phyloP scores from a whole-genome alignment of 345 rosid genomes.

The Gossypium australe region DNA sequence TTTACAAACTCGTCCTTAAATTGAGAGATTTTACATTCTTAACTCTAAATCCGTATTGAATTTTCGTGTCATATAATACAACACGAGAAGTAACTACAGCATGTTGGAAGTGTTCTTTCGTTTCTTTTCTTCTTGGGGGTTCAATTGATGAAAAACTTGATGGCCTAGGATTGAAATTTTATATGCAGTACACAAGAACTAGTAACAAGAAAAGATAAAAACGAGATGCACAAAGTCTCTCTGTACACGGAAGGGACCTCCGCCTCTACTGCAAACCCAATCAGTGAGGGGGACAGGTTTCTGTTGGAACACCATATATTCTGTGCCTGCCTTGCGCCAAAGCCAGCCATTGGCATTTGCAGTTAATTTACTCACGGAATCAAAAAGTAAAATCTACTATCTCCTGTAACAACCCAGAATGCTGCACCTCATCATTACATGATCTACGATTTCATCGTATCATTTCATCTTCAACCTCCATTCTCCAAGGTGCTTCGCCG shows the following conservation, averaged over 20 bases:
- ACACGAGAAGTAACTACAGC: no score
- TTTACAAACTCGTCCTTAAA: no score
- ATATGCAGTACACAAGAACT: not conserved
- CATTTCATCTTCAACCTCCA: not conserved
- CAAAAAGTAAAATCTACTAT: not conserved
- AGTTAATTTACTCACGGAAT: not conserved
- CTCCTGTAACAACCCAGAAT: not conserved
- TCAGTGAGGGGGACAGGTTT: not conserved
- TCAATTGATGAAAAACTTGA: not conserved
- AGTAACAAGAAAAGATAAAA: not conserved
- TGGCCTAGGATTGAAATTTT: not conserved
- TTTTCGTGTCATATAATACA: no score
- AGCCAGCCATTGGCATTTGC: not conserved
- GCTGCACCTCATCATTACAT: not conserved
- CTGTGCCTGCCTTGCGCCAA: not conserved
- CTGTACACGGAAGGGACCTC: not conserved
- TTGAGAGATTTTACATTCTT: no score
- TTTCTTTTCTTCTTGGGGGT: not conserved
- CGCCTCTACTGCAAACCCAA: not conserved
- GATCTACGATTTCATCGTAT: not conserved
- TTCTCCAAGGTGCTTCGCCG: not conserved
- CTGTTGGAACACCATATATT: not conserved
- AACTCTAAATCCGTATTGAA: no score
- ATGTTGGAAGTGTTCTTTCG: not conserved
- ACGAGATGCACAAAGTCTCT: not conserved